Evolutionary conservation across 2,329 filamentous ascomycete genomes (phyloP).

Genomic region (Penicillium decumbens): DNA sequence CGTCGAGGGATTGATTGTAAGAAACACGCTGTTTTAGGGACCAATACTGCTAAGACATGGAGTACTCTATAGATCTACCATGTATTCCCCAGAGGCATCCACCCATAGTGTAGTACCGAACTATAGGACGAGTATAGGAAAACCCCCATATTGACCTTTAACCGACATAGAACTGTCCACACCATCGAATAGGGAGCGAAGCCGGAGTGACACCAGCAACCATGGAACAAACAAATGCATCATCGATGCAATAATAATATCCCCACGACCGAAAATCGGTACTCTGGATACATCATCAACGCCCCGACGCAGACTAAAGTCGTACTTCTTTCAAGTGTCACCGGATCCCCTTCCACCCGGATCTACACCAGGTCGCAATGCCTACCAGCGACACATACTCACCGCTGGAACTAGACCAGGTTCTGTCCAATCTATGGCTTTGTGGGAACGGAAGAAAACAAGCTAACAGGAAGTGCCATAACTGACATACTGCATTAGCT

Average conservation of each 20-base stretch:
- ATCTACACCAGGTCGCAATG: neutral
- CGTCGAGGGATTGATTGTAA: too few relatives aligned
- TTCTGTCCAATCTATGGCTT: neutral
- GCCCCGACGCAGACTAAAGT: neutral
- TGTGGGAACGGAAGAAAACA: neutral
- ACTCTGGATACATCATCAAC: neutral
- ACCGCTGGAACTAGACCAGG: neutral
- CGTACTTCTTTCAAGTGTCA: neutral
- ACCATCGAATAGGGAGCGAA: neutral
- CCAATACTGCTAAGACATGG: neutral
- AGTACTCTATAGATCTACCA: neutral
- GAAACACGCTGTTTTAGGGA: too few relatives aligned
- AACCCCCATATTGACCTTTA: neutral
- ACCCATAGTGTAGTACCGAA: neutral
- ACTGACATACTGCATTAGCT: neutral
- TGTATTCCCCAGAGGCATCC: neutral
- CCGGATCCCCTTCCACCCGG: constrained; percentile 1
- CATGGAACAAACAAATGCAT: neutral
- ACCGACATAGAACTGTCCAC: neutral
- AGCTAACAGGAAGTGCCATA: neutral
- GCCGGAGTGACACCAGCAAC: neutral
- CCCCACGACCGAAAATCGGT: neutral
- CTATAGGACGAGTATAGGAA: neutral
- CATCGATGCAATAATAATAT: neutral
- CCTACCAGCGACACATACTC: neutral